phyloP scores from a whole-genome alignment of 352 stramenopile species.

The Globisporangium iwayamae region DNA sequence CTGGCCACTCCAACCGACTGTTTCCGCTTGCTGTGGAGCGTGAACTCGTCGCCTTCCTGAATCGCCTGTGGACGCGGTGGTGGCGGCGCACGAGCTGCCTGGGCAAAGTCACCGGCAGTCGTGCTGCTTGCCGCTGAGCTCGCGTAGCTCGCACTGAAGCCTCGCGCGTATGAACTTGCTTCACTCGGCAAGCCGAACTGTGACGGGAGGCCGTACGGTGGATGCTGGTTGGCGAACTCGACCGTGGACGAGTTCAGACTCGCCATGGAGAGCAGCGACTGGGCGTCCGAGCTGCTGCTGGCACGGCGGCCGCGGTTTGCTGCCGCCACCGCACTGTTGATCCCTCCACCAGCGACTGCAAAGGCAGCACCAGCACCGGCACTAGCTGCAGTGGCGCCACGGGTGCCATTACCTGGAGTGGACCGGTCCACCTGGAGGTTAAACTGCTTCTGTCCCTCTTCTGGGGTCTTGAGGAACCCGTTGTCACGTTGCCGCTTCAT shows the following conservation, averaged over 20 bases:
- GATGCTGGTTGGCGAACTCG: slow-evolving; percentile 32
- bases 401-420: neutral
- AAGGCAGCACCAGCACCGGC: neutral
- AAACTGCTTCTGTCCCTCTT: slow-evolving; percentile 29
- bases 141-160: slow-evolving; percentile 1
- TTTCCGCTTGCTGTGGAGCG: slow-evolving; percentile 10
- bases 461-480: slow-evolving; percentile 22
- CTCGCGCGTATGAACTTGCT: slow-evolving; percentile 9
- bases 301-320: slow-evolving; percentile 14
- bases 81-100: neutral
- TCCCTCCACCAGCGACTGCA: slow-evolving; percentile 14
- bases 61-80: slow-evolving; percentile 7
- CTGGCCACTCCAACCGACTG: neutral
- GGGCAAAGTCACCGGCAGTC: neutral
- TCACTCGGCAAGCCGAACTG: slow-evolving; percentile 28
- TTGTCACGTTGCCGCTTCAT: slow-evolving; percentile 27
- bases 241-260: slow-evolving; percentile 21
- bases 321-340: neutral
- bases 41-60: slow-evolving; percentile 6
- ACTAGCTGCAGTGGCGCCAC: neutral
- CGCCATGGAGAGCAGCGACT: slow-evolving; percentile 20
- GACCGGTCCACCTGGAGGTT: slow-evolving; percentile 18
- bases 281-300: slow-evolving; percentile 15
- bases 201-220: slow-evolving; percentile 21
- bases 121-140: slow-evolving; percentile 3